phyloP scores from a whole-genome alignment of 768 basidiomycete species.

The Scleroderma bovista region DNA sequence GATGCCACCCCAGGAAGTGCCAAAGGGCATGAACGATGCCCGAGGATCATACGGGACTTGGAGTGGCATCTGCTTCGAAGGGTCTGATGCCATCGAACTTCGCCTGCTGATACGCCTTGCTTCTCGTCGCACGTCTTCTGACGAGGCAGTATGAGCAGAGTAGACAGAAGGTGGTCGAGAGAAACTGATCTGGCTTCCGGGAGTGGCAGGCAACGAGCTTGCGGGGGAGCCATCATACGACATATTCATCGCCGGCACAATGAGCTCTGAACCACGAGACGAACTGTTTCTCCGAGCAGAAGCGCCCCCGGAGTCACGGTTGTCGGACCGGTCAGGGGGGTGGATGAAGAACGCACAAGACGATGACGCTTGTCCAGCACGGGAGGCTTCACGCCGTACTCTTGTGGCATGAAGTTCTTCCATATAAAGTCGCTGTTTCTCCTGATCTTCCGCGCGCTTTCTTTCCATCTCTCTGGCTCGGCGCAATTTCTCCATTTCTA shows the following conservation, averaged over 20 bases:
- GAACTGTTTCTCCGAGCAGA: constrained; percentile 22
- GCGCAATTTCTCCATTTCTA: constrained; percentile 47
- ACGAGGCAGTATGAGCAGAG: constrained; percentile 49
- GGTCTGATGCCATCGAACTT: constrained; percentile 34
- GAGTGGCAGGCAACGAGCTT: constrained; percentile 41
- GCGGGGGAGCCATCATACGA: constrained; percentile 44
- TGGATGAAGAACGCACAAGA: constrained; percentile 16
- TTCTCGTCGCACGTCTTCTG: constrained; percentile 48
- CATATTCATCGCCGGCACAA: constrained; percentile 28
- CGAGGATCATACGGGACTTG: constrained; percentile 24
- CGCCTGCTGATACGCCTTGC: constrained; percentile 34
- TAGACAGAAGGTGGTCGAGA: constrained; percentile 55
- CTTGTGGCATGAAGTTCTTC: constrained; percentile 62
- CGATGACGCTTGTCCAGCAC: constrained; percentile 36
- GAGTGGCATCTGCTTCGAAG: constrained; percentile 25
- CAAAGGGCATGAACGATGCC: constrained; percentile 22
- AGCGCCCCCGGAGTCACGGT: constrained; percentile 31
- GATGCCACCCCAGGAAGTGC: constrained; percentile 15
- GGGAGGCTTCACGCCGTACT: constrained; percentile 51
- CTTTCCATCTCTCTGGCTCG: constrained; percentile 30
- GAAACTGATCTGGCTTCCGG: constrained; percentile 31
- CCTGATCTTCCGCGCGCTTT: constrained; percentile 45
- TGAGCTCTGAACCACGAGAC: constrained; percentile 42
- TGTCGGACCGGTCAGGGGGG: constrained; percentile 31
- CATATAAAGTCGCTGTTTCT: constrained; percentile 44